Evolutionary conservation across 257 asterid species (phyloP).

Genomic region (Primulina tabacum): DNA sequence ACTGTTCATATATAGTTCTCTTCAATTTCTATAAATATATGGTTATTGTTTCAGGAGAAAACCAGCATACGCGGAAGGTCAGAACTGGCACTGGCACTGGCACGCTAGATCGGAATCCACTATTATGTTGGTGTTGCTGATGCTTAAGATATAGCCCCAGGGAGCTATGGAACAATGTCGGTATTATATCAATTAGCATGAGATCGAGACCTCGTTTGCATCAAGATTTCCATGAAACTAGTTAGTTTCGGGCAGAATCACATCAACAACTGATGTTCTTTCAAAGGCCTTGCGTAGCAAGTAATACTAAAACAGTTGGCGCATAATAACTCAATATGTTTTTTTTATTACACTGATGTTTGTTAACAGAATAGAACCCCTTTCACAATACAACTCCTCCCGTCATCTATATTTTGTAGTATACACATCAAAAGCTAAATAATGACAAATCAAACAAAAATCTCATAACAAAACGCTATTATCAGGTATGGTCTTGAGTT

Average conservation of each 20-base stretch:
- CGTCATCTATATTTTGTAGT: background rate
- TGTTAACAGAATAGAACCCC: background rate
- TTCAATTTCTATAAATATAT: too few species aligned
- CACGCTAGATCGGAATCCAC: too few species aligned
- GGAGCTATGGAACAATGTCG: too few species aligned
- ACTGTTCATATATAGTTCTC: too few species aligned
- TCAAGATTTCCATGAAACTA: background rate
- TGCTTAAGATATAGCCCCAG: too few species aligned
- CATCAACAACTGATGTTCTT: background rate
- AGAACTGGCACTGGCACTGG: too few species aligned
- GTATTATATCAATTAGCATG: too few species aligned
- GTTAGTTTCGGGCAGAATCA: background rate
- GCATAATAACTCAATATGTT: background rate
- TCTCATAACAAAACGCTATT: background rate
- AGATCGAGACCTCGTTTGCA: background rate
- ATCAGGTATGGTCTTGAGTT: background rate
- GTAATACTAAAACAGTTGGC: background rate
- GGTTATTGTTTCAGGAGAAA: too few species aligned
- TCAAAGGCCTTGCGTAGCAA: background rate
- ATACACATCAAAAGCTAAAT: background rate
- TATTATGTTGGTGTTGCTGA: too few species aligned
- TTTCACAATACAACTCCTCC: background rate
- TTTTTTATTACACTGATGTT: background rate
- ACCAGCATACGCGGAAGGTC: too few species aligned
- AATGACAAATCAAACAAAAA: too few species aligned